These are phyloP conservation scores for Ceraceosorus guamensis DNA, from an alignment of 1,284 basidiomycete genomes.

Conservation along the genomic window DNA sequence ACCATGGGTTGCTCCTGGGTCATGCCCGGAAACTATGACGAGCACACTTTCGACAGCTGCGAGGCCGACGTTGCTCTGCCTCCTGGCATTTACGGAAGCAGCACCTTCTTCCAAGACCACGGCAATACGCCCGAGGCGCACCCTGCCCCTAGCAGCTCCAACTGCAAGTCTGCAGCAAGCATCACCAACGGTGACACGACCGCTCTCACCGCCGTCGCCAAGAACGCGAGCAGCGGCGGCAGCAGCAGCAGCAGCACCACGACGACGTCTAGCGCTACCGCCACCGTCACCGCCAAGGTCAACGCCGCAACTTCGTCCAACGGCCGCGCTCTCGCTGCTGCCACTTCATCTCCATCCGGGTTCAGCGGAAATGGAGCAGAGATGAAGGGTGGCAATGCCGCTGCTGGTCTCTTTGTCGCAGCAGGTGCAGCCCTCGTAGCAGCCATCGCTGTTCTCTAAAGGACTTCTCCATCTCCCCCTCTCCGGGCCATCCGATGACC, in stretches of 20 bases:
- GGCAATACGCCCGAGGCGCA: conserved; percentile 20
- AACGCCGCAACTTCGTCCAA: too few relatives aligned
- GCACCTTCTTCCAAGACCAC: conserved; percentile 25
- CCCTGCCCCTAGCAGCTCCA: conserved; percentile 10
- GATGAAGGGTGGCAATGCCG: too few relatives aligned
- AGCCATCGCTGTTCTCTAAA: too few relatives aligned
- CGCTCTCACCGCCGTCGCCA: not conserved
- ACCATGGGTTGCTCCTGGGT: conserved; percentile 33
- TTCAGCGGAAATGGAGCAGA: not conserved
- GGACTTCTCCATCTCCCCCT: too few relatives aligned
- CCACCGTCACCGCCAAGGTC: conserved; percentile 1
- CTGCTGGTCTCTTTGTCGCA: too few relatives aligned
- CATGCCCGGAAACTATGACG: conserved; percentile 40
- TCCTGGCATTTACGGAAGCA: conserved; percentile 28
- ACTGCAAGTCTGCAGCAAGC: conserved; percentile 16
- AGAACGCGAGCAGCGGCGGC: not conserved
- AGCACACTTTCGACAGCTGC: conserved; percentile 10
- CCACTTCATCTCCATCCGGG: not conserved
- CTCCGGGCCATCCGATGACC: too few relatives aligned
- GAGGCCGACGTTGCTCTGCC: conserved; percentile 31
- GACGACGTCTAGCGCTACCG: not conserved
- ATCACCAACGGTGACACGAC: conserved; percentile 19
- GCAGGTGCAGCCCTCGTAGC: too few relatives aligned
- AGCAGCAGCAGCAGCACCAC: conserved; percentile 3
- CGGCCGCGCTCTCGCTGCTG: too few relatives aligned